These are phyloP conservation scores for Pleurotus tuoliensis DNA, from an alignment of 768 basidiomycete genomes.

Conservation along the genomic window DNA sequence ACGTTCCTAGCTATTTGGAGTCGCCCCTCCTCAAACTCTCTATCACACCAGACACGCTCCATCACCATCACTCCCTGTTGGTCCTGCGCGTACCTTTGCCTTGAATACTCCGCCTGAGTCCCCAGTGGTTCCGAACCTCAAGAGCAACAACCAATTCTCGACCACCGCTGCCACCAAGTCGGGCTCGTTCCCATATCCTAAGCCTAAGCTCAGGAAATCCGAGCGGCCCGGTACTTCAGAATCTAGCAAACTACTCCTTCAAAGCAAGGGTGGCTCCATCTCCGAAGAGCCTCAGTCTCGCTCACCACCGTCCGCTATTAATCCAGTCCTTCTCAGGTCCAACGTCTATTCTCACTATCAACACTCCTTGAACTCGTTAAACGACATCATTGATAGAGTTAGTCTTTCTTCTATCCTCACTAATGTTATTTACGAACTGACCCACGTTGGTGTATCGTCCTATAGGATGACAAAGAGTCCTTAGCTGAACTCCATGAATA, in stretches of 20 bases:
- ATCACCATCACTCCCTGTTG: constrained; percentile 24
- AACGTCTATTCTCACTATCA: constrained; percentile 72
- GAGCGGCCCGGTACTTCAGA: constrained; percentile 61
- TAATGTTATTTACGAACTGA: constrained; percentile 9
- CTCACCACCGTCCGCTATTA: constrained; percentile 10
- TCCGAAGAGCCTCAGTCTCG: constrained; percentile 3
- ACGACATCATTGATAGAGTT: constrained; percentile 77
- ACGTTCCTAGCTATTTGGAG: constrained; percentile 69
- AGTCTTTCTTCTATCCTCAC: constrained; percentile 21
- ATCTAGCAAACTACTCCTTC: constrained; percentile 50
- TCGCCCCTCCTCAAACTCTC: constrained; percentile 74
- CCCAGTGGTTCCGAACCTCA: background rate
- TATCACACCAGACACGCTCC: constrained; percentile 62
- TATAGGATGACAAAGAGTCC: constrained; percentile 71
- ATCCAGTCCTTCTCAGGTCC: constrained; percentile 7
- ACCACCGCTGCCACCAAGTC: constrained; percentile 18
- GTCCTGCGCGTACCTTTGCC: background rate
- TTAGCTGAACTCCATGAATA: constrained; percentile 73
- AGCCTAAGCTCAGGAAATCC: constrained; percentile 35
- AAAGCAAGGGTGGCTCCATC: constrained; percentile 18
- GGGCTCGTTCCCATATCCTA: constrained; percentile 49
- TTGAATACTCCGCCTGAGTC: background rate
- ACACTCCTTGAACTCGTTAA: constrained; percentile 75
- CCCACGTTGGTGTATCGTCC: background rate
- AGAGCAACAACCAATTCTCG: background rate